Conservation (phyloP, 2,329 filamentous ascomycete genomes). For the Hypoxylon sp. region DNA sequence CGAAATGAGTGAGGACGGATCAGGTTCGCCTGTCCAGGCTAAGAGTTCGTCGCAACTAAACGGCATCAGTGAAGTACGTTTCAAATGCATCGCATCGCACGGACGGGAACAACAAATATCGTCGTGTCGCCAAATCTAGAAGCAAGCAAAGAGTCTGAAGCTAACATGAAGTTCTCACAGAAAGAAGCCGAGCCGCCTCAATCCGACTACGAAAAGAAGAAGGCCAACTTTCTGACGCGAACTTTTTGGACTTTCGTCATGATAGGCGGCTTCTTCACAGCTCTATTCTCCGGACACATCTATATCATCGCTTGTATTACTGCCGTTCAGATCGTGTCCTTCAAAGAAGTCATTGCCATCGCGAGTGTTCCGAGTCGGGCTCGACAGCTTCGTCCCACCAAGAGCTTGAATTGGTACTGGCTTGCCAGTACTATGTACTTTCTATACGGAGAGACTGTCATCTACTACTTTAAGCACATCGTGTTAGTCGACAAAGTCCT, state of each 20-base stretch:
- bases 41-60: conserved; percentile 51
- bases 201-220: conserved; percentile 96
- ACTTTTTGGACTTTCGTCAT: conserved; percentile 99
- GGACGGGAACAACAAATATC: not conserved
- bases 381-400: conserved; percentile 90
- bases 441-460: conserved; percentile 96
- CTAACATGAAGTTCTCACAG: conserved; percentile 47
- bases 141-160: conserved; percentile 1
- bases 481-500: conserved; percentile 94
- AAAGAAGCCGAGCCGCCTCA: conserved; percentile 57
- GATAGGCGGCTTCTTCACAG: conserved; percentile 91
- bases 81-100: not conserved
- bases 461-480: conserved; percentile 99
- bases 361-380: conserved; percentile 93
- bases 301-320: conserved; percentile 96
- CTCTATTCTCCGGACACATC: conserved; percentile 95
- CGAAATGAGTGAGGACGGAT: conserved; percentile 72
- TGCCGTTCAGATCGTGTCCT: conserved; percentile 93
- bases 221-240: conserved; percentile 95
- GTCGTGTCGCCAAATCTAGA: not conserved
- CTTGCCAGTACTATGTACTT: conserved; percentile 99
- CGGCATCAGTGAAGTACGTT: conserved; percentile 54
- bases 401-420: conserved; percentile 99
- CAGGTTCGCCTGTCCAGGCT: conserved; percentile 51
- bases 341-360: conserved; percentile 99